phyloP scores from a whole-genome alignment of 768 basidiomycete genomes.

The Mycena vulgaris region DNA sequence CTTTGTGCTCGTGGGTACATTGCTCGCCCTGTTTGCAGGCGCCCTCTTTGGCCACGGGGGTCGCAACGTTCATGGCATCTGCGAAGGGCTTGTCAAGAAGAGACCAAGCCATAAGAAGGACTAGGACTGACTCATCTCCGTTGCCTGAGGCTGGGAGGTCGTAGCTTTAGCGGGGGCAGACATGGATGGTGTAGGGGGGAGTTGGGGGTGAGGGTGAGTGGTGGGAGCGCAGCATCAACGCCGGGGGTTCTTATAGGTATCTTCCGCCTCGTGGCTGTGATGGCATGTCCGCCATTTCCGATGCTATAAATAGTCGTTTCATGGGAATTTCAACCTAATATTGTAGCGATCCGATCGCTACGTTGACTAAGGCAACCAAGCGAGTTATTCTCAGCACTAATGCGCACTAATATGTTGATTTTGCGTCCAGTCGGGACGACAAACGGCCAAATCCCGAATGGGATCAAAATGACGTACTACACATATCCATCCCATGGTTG shows the following conservation, averaged over 20 bases:
- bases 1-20: conserved; percentile 61
- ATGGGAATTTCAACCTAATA: not conserved
- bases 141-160: conserved; percentile 70
- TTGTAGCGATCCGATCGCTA: no score
- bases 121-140: conserved; percentile 72
- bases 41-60: conserved; percentile 35
- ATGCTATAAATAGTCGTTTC: conserved; percentile 12
- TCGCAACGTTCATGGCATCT: conserved; percentile 65
- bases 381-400: no score
- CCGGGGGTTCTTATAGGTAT: conserved; percentile 15
- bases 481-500: no score
- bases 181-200: conserved; percentile 29
- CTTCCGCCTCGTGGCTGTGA: conserved; percentile 16
- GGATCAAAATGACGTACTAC: no score
- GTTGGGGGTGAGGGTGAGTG: not conserved
- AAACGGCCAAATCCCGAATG: no score
- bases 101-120: not conserved
- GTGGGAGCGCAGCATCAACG: conserved; percentile 28
- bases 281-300: not conserved
- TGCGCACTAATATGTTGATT: no score
- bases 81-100: not conserved
- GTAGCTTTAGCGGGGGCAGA: conserved; percentile 54
- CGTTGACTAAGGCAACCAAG: no score
- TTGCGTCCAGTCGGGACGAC: no score
- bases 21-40: conserved; percentile 44